phyloP scores from a whole-genome alignment of 129 eudicot genomes.

The Helianthus annuus region HanXRQr2.0-SUNRISE NC_035449.2:21236373-21236872 shows the following conservation, averaged over 20 bases:
- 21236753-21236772: conserved; percentile 29
- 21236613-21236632: conserved; percentile 63
- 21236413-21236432: conserved; percentile 59
- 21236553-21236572: conserved; percentile 50
- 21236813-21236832: conserved; percentile 16
- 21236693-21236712: conserved; percentile 13
- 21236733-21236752: conserved; percentile 34
- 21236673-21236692: not conserved
- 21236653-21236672: conserved; percentile 9
- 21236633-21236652: conserved; percentile 49
- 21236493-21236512: not conserved
- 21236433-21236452: conserved; percentile 52
- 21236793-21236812: conserved; percentile 26
- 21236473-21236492: not conserved
- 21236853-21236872: conserved; percentile 68
- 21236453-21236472: conserved; percentile 46
- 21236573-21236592: conserved; percentile 55
- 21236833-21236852: conserved; percentile 38
- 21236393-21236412: conserved; percentile 52
- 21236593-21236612: conserved; percentile 65
- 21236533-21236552: conserved; percentile 28
- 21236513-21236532: not conserved
- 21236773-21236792: conserved; percentile 27
- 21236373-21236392: conserved; percentile 55
- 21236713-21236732: conserved; percentile 26